Evolutionary conservation across 139 green algal species (phyloP), one percentile per base, ranked within the genome.

Genomic region (Coelastrella sp.): DNA sequence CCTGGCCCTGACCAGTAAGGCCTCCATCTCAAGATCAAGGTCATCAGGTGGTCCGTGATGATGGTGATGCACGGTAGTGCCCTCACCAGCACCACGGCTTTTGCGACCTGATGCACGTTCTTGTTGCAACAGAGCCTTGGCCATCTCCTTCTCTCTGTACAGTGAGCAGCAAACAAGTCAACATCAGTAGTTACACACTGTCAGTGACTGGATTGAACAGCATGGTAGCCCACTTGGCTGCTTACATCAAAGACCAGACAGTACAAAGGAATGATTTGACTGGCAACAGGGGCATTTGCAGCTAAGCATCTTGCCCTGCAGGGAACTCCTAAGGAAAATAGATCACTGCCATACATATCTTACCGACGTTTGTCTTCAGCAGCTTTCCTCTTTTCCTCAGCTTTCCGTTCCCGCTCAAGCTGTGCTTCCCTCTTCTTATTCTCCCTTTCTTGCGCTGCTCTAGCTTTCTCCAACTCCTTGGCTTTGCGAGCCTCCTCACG

Each of bases 71-170:
- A 59, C 90, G 59, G 30, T 88, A 84, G 48, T 50, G 13, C 25
- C 73, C 19, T 68, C 73, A 27, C 5, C 72, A 34, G 45, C 9
- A 7, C 13, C 15, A 30, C 73, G 48, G 48, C n/a, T 21, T 8
- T 37, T 27, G 60, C 41, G 40, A 25, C 85, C 41, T 48, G 74
- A 25, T 64, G 85, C 66, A 13, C 89, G 86, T 81, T 94, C 90
- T 81, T 95, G 89, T 35, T 83, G 53, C 27, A 69, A 48, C 38
- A 96, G 75, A 30, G 91, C 92, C 45, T 92, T 92, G 3, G 89
- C 43, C 41, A 91, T 67, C 79, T 97, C 94, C 86, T 94, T 96
- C 82, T 97, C 94, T 77, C 90, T 95, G 79, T 3, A 51, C 53
- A 27, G 53, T 32, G 6, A 64, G 19, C 6, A 4, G 53, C 6